These are phyloP conservation scores for Cystofilobasidium ferigula DNA, from an alignment of 768 basidiomycete species.

Conservation along the genomic window DNA sequence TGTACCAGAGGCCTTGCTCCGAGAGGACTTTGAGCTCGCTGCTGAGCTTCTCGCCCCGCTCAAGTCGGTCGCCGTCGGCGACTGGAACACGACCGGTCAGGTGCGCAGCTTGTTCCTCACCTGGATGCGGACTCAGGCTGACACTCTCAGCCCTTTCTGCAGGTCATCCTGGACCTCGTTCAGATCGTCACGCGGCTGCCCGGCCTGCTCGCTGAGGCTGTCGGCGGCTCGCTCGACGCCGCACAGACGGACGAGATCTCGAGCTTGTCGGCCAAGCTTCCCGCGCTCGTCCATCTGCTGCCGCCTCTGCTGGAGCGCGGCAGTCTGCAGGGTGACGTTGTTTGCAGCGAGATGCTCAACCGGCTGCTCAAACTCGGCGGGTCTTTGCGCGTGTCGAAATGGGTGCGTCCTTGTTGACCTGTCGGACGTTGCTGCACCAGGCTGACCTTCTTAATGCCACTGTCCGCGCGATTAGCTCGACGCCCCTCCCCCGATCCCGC, in stretches of 20 bases:
- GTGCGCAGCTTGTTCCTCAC: constrained; percentile 39
- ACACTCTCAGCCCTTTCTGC: constrained; percentile 19
- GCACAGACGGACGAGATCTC: constrained; percentile 50
- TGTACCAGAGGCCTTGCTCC: constrained; percentile 73
- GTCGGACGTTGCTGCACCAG: neutral
- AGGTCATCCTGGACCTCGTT: constrained; percentile 34
- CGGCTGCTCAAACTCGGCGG: constrained; percentile 20
- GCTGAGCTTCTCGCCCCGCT: constrained; percentile 60
- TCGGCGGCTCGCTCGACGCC: constrained; percentile 43
- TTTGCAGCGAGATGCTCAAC: constrained; percentile 60
- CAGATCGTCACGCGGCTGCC: constrained; percentile 29
- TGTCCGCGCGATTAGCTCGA: constrained; percentile 11
- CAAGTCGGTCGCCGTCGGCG: constrained; percentile 49
- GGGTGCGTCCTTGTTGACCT: constrained; percentile 10
- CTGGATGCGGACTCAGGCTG: neutral
- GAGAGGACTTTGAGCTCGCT: constrained; percentile 54
- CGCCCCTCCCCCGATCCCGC: constrained; percentile 16
- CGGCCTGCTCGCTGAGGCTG: constrained; percentile 33
- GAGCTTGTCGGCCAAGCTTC: constrained; percentile 50
- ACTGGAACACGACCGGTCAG: constrained; percentile 78
- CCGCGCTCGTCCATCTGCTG: constrained; percentile 55
- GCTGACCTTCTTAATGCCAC: neutral
- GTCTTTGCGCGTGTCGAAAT: constrained; percentile 13
- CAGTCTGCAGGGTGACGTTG: constrained; percentile 58
- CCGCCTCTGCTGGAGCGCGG: constrained; percentile 56